Base-by-base conservation (phyloP, 2,329 filamentous ascomycete species). In the Pseudogymnoascus sp. region DNA sequence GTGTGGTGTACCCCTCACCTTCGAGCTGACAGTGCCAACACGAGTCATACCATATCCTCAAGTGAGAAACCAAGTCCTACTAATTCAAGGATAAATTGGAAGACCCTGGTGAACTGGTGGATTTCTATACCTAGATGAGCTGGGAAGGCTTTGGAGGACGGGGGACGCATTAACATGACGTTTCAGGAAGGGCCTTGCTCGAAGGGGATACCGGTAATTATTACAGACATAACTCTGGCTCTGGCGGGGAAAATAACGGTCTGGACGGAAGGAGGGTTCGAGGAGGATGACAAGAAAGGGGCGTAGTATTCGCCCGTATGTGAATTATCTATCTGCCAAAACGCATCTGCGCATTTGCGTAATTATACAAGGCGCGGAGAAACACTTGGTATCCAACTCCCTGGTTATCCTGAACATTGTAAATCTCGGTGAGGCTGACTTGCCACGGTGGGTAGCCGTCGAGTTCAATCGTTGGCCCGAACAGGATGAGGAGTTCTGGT, bases 371-470 rank as follows among this genome's bases (percentile, higher is more conserved):
- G 0, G 88, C 93, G 66, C 88, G 83, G 66, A 97, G 79, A 74
- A 97, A 99, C 30, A 96, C 89, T 72, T 97, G 92, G 75, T 99
- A 99, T 49, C 92, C 92, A 16, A 99, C 92, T 1, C 86, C 86
- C 66, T 89, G 83, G 73, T 91, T 91, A 72, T 92, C 89, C 62
- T 83, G 82, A 11, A 90, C 78, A 69, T 86, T 84, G 74, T 92
- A 97, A 63, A 99, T 97, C 79, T 99, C 94, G 0, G 92, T 97
- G 72, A 99, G 78, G 45, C 94, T 84, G 65, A 97, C 84, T 76
- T 97, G 94, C 94, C 94, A 99, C 0, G 94, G 94, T 8, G 94
- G 94, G 73, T 97, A 99, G 8, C 94, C 92, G 61, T 91, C 87
- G 49, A 99, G 77, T 72, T 92, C 87, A 61, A 97, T 85, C 59